Evolutionary conservation across 345 rosid genomes (phyloP).

Genomic region (Boechera retrofracta): DNA sequence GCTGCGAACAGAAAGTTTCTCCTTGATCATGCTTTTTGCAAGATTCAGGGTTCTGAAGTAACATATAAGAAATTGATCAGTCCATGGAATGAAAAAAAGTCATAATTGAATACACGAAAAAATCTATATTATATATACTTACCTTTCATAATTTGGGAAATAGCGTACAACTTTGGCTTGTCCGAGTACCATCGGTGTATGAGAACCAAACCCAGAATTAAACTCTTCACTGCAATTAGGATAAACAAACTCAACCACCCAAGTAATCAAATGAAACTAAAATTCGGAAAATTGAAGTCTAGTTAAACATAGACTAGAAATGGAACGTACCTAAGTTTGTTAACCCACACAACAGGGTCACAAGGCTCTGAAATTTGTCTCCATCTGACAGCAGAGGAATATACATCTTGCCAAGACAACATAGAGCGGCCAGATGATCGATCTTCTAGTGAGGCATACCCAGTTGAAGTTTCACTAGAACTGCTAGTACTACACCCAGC

Average conservation of each 20-base stretch:
- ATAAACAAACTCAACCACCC: slow-evolving; percentile 25
- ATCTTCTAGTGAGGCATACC: slow-evolving; percentile 68
- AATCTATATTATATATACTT: slow-evolving; percentile 18
- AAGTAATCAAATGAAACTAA: slow-evolving; percentile 7
- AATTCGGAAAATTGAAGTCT: background rate
- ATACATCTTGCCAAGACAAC: slow-evolving; percentile 89
- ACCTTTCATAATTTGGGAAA: slow-evolving; percentile 83
- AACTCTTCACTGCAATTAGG: slow-evolving; percentile 79
- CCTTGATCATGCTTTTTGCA: slow-evolving; percentile 79
- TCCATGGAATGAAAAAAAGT: slow-evolving; percentile 5
- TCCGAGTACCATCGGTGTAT: slow-evolving; percentile 91
- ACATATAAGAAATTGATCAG: slow-evolving; percentile 17
- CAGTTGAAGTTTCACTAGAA: slow-evolving; percentile 65
- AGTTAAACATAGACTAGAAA: slow-evolving; percentile 18
- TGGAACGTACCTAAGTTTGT: slow-evolving; percentile 72
- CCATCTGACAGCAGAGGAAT: slow-evolving; percentile 88
- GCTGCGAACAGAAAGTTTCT: slow-evolving; percentile 67
- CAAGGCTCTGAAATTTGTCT: slow-evolving; percentile 99
- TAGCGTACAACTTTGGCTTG: slow-evolving; percentile 91
- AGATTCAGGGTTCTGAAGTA: slow-evolving; percentile 70
- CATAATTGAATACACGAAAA: slow-evolving; percentile 17
- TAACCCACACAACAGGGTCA: slow-evolving; percentile 97
- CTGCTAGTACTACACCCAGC: slow-evolving; percentile 93
- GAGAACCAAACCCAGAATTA: slow-evolving; percentile 96
- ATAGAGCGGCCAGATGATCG: slow-evolving; percentile 60